Base-by-base conservation (phyloP, 106 monocot species). In the Allium cepa region DNA sequence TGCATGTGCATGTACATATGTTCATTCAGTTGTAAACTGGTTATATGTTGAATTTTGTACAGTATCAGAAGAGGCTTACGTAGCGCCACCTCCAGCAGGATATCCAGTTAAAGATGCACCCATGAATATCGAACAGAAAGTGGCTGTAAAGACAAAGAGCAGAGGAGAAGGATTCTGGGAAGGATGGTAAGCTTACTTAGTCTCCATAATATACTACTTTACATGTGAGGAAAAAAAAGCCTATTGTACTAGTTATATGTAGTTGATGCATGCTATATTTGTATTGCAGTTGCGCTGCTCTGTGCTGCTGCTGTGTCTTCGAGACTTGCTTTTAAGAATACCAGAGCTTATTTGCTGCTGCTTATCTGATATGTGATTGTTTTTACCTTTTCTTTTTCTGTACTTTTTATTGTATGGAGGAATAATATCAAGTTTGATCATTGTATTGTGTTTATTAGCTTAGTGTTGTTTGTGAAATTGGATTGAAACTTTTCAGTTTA, bases 101-200 rank as follows among this genome's bases (percentile, higher is more conserved):
- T 75, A 75, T 53, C 75, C 75, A 36, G 27, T 51, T 8, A 74
- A 15, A 61, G 66, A 73, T 46, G 68, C 58, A 7, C 60, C 68
- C 13, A 59, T 46, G 13, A 9, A 68, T 10, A 27, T 13, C 3
- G 65, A 78, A 22, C 68, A 69, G 46, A 36, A 36, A 36, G 79
- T 56, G 6, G 68, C 79, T 14, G 28, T 68, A 9, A 14, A 69
- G 69, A 79, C 79, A 22, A 60, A 69, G 79, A 68, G 68, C 13
- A 67, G 79, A 7, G 79, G 79, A 10, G 71, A 77, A 17, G 78
- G 78, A 67, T 79, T 79, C 63, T 79, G 79, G 79, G 62, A 73
- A 69, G 79, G 79, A 73, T 69, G 68, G 68, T 69, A 56, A 69
- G 67, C 10, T 26, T 8, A 10, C 26, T 8, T 28, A 22, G 1